These are phyloP conservation scores for Rhizoclosmatium globosum DNA, from an alignment of 192 early-diverging fungal genomes.

Conservation along the genomic window DNA sequence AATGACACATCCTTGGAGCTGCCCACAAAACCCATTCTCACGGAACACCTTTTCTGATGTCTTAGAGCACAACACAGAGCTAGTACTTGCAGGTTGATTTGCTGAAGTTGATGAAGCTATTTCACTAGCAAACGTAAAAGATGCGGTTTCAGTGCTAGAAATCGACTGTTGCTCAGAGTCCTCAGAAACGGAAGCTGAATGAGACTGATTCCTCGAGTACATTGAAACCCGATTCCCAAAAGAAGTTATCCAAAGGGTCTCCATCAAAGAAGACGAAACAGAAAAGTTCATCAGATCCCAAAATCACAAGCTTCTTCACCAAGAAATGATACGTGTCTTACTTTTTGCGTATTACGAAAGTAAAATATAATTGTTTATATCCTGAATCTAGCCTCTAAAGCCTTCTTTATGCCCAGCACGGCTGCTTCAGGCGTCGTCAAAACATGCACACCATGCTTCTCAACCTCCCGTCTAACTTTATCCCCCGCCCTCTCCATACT, in stretches of 20 bases:
- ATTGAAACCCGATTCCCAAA: not conserved
- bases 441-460: not conserved
- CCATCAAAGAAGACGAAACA: not conserved
- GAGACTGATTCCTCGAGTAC: not conserved
- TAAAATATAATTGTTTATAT: no score
- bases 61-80: not conserved
- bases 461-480: not conserved
- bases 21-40: not conserved
- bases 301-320: conserved; percentile 9
- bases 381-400: not conserved
- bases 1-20: not conserved
- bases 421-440: not conserved
- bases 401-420: not conserved
- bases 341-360: no score
- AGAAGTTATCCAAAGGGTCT: not conserved
- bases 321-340: not conserved
- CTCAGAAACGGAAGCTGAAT: not conserved
- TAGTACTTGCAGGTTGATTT: not conserved
- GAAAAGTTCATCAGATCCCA: not conserved
- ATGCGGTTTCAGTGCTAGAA: no score
- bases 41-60: not conserved
- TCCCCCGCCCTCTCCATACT: not conserved
- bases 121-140: no score
- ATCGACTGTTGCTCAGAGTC: not conserved
- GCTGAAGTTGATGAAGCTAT: no score